Percentiles rank a stretch among this genome's conserved stretches.
These are phyloP conservation scores for Colletotrichum tropicicola DNA, from an alignment of 2,329 filamentous ascomycete species.

Conservation along the genomic window DNA sequence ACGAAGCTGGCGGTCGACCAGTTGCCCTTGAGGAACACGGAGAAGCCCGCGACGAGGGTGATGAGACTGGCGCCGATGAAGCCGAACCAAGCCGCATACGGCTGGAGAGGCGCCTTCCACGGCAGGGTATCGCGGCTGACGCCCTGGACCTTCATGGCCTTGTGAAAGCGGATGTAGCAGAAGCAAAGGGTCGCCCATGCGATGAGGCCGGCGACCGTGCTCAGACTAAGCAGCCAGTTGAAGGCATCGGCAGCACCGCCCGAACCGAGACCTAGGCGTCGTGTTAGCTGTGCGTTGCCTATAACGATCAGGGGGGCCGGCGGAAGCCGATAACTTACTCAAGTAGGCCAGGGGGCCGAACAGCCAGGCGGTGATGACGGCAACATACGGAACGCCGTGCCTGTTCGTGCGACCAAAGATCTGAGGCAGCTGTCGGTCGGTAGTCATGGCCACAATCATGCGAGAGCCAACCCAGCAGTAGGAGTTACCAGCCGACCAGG, in stretches of 20 bases:
- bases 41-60: constrained; percentile 67
- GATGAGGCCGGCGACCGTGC: constrained; percentile 53
- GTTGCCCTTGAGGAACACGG: constrained; percentile 67
- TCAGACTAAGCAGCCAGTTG: constrained; percentile 56
- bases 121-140: constrained; percentile 45
- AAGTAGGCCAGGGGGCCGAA: constrained; percentile 53
- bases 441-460: constrained; percentile 47
- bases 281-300: constrained; percentile 43
- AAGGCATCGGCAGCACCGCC: constrained; percentile 57
- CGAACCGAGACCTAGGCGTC: constrained; percentile 44
- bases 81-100: constrained; percentile 52
- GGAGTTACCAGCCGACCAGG: constrained; percentile 53
- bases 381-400: constrained; percentile 53
- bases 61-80: constrained; percentile 53
- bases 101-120: constrained; percentile 54
- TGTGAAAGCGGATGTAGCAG: constrained; percentile 52
- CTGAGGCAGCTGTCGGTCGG: constrained; percentile 38
- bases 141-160: constrained; percentile 50
- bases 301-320: constrained; percentile 57
- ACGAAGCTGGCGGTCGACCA: constrained; percentile 67
- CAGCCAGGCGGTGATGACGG: constrained; percentile 46
- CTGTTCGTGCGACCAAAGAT: constrained; percentile 47
- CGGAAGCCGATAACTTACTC: constrained; percentile 52
- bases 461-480: constrained; percentile 52
- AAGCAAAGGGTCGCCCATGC: constrained; percentile 54